Base-by-base conservation (phyloP, 331 rosid species). In the Quercus tomentella region DNA sequence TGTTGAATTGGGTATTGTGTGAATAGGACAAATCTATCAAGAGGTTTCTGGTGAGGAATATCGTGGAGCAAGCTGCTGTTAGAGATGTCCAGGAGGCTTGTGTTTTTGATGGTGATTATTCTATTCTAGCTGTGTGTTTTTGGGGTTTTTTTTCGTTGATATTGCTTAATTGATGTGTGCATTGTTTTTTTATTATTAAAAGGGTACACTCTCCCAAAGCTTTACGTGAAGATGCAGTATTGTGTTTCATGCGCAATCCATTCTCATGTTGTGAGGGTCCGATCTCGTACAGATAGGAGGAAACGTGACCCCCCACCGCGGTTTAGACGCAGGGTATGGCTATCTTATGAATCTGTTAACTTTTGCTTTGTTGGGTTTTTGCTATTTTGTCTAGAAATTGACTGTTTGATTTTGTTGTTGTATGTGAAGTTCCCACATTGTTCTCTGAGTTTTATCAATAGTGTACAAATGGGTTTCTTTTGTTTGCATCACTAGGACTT, bases 81-180 rank as follows among this genome's bases (percentile, higher is more conserved):
- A 89, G 97, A 76, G 97, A 94, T 87, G 97, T 95, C 23, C 98
- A 95, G 79, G 99, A 95, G 78, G 99, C 98, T 16, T 95, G 98
- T 77, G 92, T 91, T 80, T 91, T 88, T 70, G 99, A 91, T 30
- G 92, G 98, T 93, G 86, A 33, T 6, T 9, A 12, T 33, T 7
- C 21, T 67, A 15, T 33, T 14, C 62, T 4, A 28, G 57, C 1
- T 45, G 56, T 4, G 14, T 4, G 25, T 57, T 57, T 57, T 21
- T 20, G 22, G 22, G 22, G 2, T 17, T 21, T 2, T 65, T 35
- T 31, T n/a, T 6, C 8, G 16, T 66, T 16, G 11, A 0, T 2
- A 7, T 14, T 26, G 5, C 2, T 26, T 16, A 72, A 20, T 28
- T 20, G 17, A 5, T 17, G 20, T 2, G n/a, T 14, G 16, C 14